Conservation (phyloP, 2,329 filamentous ascomycete species). For the Incumbomyces delicatus region DNA sequence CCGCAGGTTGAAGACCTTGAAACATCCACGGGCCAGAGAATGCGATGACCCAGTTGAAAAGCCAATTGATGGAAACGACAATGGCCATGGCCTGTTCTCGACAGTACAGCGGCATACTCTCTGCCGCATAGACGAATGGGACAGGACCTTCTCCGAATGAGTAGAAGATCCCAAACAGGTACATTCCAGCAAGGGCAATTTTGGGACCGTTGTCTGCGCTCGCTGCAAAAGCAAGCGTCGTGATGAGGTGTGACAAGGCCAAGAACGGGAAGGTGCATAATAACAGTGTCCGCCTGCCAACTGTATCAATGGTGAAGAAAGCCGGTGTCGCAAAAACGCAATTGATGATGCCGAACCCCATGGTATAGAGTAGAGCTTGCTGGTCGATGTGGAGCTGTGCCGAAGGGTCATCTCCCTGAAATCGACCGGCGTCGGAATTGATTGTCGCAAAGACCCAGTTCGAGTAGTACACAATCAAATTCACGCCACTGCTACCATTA, state of each 20-base stretch:
- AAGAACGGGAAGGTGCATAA: conserved; percentile 43
- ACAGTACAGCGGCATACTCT: conserved; percentile 40
- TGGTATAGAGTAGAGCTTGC: conserved; percentile 42
- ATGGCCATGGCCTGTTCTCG: conserved; percentile 26
- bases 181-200: conserved; percentile 45
- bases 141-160: conserved; percentile 41
- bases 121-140: conserved; percentile 42
- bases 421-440: conserved; percentile 28
- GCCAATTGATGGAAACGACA: conserved; percentile 40
- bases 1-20: conserved; percentile 32
- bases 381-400: not conserved
- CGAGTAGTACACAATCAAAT: too few relatives aligned
- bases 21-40: conserved; percentile 28
- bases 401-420: conserved; percentile 23
- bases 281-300: conserved; percentile 44
- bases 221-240: conserved; percentile 40
- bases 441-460: too few relatives aligned
- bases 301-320: conserved; percentile 50
- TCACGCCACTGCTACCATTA: too few relatives aligned
- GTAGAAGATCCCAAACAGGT: conserved; percentile 45
- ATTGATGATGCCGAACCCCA: conserved; percentile 50
- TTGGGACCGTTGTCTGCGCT: conserved; percentile 36
- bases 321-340: conserved; percentile 51
- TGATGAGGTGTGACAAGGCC: conserved; percentile 38
- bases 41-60: conserved; percentile 39